These are phyloP conservation scores for Penicillium sumatraense DNA, from an alignment of 2,329 filamentous ascomycete genomes.

Conservation along the genomic window DNA sequence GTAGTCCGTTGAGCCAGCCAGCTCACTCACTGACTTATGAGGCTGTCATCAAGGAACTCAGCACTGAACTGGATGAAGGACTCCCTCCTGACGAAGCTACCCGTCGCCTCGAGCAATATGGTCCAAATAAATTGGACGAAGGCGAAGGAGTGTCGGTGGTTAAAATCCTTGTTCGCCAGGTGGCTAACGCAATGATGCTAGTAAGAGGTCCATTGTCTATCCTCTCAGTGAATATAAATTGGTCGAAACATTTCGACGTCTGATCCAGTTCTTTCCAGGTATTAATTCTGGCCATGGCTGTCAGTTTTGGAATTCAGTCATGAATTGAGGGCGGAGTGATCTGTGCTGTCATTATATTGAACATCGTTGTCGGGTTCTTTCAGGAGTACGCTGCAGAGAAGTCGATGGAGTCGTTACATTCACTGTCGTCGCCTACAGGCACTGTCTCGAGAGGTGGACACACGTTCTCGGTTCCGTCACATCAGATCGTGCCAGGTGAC, in stretches of 20 bases:
- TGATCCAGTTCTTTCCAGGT: slow-evolving; percentile 57
- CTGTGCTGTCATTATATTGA: slow-evolving; percentile 61
- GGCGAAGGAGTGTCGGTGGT: slow-evolving; percentile 67
- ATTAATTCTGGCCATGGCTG: slow-evolving; percentile 75
- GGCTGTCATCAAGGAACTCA: slow-evolving; percentile 59
- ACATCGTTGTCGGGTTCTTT: slow-evolving; percentile 63
- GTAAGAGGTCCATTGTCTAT: slow-evolving; percentile 43
- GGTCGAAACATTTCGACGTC: not conserved
- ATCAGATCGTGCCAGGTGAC: slow-evolving; percentile 67
- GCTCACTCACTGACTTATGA: slow-evolving; percentile 65
- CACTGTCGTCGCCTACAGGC: slow-evolving; percentile 62
- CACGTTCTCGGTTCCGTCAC: slow-evolving; percentile 57
- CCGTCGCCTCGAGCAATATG: slow-evolving; percentile 60
- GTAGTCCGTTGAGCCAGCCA: slow-evolving; percentile 52
- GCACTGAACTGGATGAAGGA: slow-evolving; percentile 61
- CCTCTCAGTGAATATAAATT: not conserved
- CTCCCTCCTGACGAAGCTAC: slow-evolving; percentile 61
- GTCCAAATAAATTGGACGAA: slow-evolving; percentile 70
- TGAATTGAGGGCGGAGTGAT: slow-evolving; percentile 66
- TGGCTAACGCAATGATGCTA: slow-evolving; percentile 72
- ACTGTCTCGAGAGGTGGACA: slow-evolving; percentile 63
- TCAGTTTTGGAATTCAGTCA: slow-evolving; percentile 60
- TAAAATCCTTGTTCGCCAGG: slow-evolving; percentile 69
- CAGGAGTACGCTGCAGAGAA: slow-evolving; percentile 67
- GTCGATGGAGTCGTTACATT: slow-evolving; percentile 63